phyloP scores from a whole-genome alignment of 2,329 filamentous ascomycete genomes.

The Fusarium fujikuroi region DNA sequence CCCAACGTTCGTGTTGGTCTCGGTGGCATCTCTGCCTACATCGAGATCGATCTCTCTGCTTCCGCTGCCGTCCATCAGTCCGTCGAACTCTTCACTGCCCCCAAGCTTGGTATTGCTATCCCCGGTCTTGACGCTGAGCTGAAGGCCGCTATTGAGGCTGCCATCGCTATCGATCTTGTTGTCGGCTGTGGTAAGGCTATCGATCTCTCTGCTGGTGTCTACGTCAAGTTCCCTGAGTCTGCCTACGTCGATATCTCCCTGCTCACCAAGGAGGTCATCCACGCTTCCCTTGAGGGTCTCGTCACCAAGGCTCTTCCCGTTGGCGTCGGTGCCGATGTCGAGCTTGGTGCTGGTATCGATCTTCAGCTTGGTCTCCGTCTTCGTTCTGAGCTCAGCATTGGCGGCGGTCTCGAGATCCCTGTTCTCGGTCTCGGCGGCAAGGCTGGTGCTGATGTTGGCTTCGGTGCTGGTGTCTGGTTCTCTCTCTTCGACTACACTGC shows the following conservation, averaged over 20 bases:
- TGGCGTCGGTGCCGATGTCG: slow-evolving; percentile 39
- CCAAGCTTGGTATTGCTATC: slow-evolving; percentile 52
- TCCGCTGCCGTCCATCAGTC: slow-evolving; percentile 60
- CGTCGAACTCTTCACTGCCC: slow-evolving; percentile 59
- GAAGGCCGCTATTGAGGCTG: slow-evolving; percentile 59
- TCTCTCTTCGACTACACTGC: slow-evolving; percentile 64
- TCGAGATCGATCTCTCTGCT: slow-evolving; percentile 60
- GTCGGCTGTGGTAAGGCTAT: slow-evolving; percentile 58
- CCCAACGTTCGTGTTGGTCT: slow-evolving; percentile 60
- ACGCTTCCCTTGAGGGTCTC: slow-evolving; percentile 55
- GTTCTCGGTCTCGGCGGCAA: slow-evolving; percentile 48
- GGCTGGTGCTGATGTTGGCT: slow-evolving; percentile 50
- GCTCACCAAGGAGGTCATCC: slow-evolving; percentile 51
- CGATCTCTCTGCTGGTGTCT: slow-evolving; percentile 58
- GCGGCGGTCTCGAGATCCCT: slow-evolving; percentile 46
- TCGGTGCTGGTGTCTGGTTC: slow-evolving; percentile 58
- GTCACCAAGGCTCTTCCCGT: slow-evolving; percentile 44
- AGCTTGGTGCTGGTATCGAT: slow-evolving; percentile 55
- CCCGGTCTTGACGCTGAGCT: slow-evolving; percentile 53
- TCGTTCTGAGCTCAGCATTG: slow-evolving; percentile 57
- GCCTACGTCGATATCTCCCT: slow-evolving; percentile 55
- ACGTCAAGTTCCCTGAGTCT: slow-evolving; percentile 61
- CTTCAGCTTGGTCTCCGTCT: slow-evolving; percentile 62
- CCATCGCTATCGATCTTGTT: slow-evolving; percentile 64
- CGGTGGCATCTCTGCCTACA: slow-evolving; percentile 61